Evolutionary conservation across 2,329 filamentous ascomycete species (phyloP).

Genomic region (Microsporum audouinii): DNA sequence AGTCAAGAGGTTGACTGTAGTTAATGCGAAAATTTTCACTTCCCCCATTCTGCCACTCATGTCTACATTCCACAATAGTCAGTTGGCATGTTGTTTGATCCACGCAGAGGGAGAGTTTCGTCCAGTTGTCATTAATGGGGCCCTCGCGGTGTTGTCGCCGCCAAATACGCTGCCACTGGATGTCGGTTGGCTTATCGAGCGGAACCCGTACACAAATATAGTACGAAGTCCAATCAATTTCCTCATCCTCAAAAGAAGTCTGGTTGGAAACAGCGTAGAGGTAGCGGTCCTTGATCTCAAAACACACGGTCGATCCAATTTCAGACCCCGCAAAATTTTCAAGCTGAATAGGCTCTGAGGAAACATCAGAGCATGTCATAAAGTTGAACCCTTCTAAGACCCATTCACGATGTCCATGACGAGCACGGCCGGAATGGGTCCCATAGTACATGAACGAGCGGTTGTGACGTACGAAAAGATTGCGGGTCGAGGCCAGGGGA

Average conservation of each 20-base stretch:
- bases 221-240: constrained; percentile 54
- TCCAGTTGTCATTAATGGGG: constrained; percentile 64
- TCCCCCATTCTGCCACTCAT: constrained; percentile 51
- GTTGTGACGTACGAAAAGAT: constrained; percentile 58
- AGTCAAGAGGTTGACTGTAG: constrained; percentile 42
- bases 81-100: constrained; percentile 50
- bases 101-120: constrained; percentile 49
- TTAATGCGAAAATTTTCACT: constrained; percentile 54
- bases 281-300: constrained; percentile 54
- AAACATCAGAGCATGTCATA: constrained; percentile 29
- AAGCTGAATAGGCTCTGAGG: constrained; percentile 40
- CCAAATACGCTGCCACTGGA: constrained; percentile 48
- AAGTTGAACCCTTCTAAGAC: constrained; percentile 46
- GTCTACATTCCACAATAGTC: constrained; percentile 55
- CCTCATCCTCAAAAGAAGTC: constrained; percentile 49
- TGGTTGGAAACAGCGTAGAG: constrained; percentile 63
- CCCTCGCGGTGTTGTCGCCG: constrained; percentile 58
- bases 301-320: constrained; percentile 56
- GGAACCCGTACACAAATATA: constrained; percentile 58
- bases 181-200: constrained; percentile 36
- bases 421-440: constrained; percentile 45
- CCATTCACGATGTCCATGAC: constrained; percentile 51
- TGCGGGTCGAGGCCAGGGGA: constrained; percentile 38
- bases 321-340: constrained; percentile 52
- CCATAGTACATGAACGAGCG: constrained; percentile 53